A percentile compares a stretch with the other conserved stretches of the same genome.
Evolutionary conservation across 2,329 filamentous ascomycete genomes (phyloP).

Genomic region (Stromatinia cepivora): DNA sequence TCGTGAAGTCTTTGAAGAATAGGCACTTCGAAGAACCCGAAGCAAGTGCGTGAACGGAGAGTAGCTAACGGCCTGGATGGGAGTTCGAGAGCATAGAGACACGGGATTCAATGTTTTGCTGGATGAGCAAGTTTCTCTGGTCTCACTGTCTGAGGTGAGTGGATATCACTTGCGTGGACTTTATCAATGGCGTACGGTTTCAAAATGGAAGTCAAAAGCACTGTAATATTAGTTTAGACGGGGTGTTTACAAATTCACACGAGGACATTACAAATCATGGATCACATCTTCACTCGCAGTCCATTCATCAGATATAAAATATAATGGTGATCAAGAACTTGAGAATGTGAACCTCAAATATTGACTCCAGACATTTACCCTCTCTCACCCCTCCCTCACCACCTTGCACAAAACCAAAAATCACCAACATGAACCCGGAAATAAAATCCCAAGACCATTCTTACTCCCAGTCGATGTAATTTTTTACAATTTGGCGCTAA

Average conservation of each 20-base stretch:
- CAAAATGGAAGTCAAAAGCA: not conserved
- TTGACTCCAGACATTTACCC: not conserved
- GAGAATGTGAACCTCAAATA: not conserved
- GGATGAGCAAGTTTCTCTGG: not conserved
- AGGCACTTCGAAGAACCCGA: not conserved
- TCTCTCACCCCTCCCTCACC: not conserved
- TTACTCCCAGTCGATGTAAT: constrained; percentile 2
- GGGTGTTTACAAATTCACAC: not conserved
- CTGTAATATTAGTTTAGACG: not conserved
- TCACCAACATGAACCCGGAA: not conserved
- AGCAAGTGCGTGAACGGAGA: not conserved
- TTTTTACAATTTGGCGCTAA: not conserved
- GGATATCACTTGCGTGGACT: not conserved
- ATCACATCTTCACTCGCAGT: not conserved
- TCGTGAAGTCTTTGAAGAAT: not conserved
- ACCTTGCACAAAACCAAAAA: not conserved
- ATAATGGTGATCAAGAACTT: not conserved
- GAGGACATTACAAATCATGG: not conserved
- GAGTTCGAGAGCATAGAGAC: not conserved
- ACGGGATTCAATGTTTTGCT: not conserved
- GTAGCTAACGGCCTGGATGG: not conserved
- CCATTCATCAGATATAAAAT: not conserved
- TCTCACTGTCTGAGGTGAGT: not conserved
- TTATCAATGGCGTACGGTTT: constrained; percentile 7
- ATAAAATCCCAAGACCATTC: not conserved